Evolutionary conservation across 331 rosid species (phyloP), one percentile per base, ranked within the genome.

Genomic region (Acacia concinna): DNA sequence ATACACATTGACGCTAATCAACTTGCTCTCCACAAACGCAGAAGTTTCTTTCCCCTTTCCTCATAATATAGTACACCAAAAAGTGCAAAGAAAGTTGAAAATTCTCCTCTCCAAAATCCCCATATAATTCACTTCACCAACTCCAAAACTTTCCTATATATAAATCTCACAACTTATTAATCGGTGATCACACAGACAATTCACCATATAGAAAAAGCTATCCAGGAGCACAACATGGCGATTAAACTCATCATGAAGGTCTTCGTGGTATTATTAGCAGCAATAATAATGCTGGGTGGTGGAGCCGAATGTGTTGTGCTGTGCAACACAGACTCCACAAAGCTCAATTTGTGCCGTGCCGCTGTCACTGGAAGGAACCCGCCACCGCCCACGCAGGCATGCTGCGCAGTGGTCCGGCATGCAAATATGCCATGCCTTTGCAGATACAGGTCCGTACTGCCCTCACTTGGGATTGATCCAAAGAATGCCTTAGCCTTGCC

Each of bases 281-380:
- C 38, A 6, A 14, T 17, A 17, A 15, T 62, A 30, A 2, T 62
- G 37, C 6, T 31, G 5, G 68, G 21, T 13, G 40, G 37, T 13
- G 37, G 37, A 60, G 66, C 37, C 9, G 10, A 60, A 28, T n/a
- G 66, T 12, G 66, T 60, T 5, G 66, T 60, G 37, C 37, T 60
- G n/a, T 60, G 66, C 66, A 60, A 60, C 66, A 60, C 66, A 28
- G 66, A 60, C 37, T 60, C 66, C 37, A 60, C 66, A 0, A 60
- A 60, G 37, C 66, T 60, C 66, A 60, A 60, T 34, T 27, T 60
- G 66, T 60, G 66, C 37, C 66, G 66, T 28, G 66, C 66, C 1
- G 37, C 66, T 0, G 35, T 30, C 20, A 60, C 66, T n/a, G 37
- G 66, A 28, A 28, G 34, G 4, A 28, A 27, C 66, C 66, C 66